Conservation (phyloP, 495 filamentous ascomycete genomes). For the Sordaria brevicollis region DNA sequence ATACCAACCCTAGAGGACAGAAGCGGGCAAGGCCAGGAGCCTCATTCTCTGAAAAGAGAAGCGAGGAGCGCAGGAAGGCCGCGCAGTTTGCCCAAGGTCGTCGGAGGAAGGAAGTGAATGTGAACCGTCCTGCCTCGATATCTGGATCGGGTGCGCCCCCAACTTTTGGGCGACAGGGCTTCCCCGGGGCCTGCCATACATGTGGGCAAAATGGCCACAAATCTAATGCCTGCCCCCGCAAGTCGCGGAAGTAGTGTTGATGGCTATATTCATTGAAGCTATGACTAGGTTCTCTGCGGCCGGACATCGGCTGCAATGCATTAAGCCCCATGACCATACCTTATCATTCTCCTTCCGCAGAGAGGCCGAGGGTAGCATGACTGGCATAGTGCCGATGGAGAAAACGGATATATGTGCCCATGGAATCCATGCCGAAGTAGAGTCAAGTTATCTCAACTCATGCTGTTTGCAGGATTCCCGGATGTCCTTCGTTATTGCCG, state of each 20-base stretch:
- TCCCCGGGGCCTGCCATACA: conserved; percentile 12
- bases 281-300: not conserved
- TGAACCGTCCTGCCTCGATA: conserved; percentile 43
- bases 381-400: not conserved
- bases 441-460: not conserved
- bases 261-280: not conserved
- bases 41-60: conserved; percentile 18
- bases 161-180: conserved; percentile 3
- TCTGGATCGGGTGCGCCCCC: conserved; percentile 25
- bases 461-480: not conserved
- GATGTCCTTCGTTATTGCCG: not conserved
- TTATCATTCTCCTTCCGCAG: not conserved
- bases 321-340: not conserved
- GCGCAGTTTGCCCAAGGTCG: conserved; percentile 39
- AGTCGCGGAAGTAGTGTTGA: conserved; percentile 8
- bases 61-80: conserved; percentile 30
- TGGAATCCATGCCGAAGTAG: not conserved
- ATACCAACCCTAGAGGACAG: not conserved
- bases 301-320: not conserved
- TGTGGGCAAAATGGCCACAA: conserved; percentile 21
- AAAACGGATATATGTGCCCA: not conserved
- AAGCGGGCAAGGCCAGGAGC: conserved; percentile 10
- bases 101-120: conserved; percentile 47
- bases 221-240: conserved; percentile 19
- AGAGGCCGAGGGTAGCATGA: not conserved